Base-by-base conservation (phyloP, 805 yeast species). In the Myxozyma nipponensis region DNA sequence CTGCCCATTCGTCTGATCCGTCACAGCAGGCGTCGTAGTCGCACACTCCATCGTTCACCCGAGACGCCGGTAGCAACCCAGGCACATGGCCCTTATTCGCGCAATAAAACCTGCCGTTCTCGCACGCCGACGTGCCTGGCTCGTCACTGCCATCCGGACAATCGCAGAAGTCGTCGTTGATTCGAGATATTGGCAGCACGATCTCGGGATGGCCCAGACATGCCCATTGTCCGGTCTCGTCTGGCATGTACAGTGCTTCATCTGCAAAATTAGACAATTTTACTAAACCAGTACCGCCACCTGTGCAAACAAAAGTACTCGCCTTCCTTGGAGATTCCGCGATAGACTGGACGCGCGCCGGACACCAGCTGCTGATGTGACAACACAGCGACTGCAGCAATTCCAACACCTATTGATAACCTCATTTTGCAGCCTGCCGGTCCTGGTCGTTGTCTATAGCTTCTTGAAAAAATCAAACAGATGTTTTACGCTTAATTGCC, bases 91-190 rank as follows among this genome's bases (percentile, higher is more conserved):
- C 95, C 44, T 75, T 71, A 63, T 93, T 93, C 6, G 67, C 77
- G 69, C 98, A 91, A 66, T 79, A 89, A 62, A 88, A 90, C 42
- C 59, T 57, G n/a, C 69, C 68, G 5, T 58, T 44, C 13, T 70
- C 46, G 66, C 98, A 91, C 0, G 96, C 96, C 36, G 83, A 72
- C 0, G 98, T 91, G 0, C 97, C 97, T 0, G 97, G 96, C 66
- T 93, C 98, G 69, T 93, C 98, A 3, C 90, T 81, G 0, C 98
- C 98, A 69, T 93, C 98, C 0, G 97, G 97, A 70, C 98, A 91
- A 63, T 93, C 98, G 69, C 98, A 91, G 63, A 76, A 83, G 60
- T 89, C 84, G 66, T 93, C 97, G 65, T 91, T 91, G 60, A 91
- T 76, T 62, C 82, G 85, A 34, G 71, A 71, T 45, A 72, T 72